These are phyloP conservation scores for Parafenestella ontariensis DNA, from an alignment of 2,329 filamentous ascomycete genomes.

Conservation along the genomic window DNA sequence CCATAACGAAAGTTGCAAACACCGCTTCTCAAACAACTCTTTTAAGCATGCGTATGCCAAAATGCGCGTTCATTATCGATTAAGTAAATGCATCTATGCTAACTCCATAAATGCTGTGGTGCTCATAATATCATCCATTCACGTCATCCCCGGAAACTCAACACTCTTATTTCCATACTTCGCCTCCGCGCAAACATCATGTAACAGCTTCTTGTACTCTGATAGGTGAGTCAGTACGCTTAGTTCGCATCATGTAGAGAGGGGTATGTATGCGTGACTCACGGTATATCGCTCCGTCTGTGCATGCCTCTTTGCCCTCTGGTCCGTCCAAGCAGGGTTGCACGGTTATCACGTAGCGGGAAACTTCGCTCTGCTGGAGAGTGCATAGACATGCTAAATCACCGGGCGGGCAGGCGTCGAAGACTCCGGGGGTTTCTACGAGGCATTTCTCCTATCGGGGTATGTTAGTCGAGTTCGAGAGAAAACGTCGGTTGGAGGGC, in stretches of 20 bases:
- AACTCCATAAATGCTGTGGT: neutral
- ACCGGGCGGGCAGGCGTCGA: slow-evolving; percentile 9
- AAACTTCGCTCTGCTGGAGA: slow-evolving; percentile 21
- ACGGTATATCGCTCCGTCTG: slow-evolving; percentile 24
- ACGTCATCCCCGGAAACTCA: neutral
- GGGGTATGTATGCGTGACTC: neutral
- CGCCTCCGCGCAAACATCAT: slow-evolving; percentile 12
- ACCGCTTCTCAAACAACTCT: too few relatives aligned
- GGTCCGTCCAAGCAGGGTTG: slow-evolving; percentile 27
- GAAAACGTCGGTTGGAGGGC: neutral
- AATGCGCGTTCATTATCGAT: slow-evolving; percentile 12
- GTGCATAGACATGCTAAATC: slow-evolving; percentile 23
- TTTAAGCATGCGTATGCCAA: neutral
- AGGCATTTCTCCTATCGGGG: slow-evolving; percentile 13
- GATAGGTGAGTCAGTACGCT: slow-evolving; percentile 6
- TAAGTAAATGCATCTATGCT: slow-evolving; percentile 3
- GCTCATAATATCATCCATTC: neutral
- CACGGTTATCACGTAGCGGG: slow-evolving; percentile 20
- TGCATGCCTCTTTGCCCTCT: slow-evolving; percentile 15
- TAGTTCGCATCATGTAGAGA: neutral
- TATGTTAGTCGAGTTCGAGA: neutral
- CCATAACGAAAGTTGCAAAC: neutral
- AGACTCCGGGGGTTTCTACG: slow-evolving; percentile 13
- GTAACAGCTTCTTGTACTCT: slow-evolving; percentile 28
- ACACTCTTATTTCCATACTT: slow-evolving; percentile 20